Conservation (phyloP, 352 stramenopile species). For the Phytophthora pistaciae region DNA sequence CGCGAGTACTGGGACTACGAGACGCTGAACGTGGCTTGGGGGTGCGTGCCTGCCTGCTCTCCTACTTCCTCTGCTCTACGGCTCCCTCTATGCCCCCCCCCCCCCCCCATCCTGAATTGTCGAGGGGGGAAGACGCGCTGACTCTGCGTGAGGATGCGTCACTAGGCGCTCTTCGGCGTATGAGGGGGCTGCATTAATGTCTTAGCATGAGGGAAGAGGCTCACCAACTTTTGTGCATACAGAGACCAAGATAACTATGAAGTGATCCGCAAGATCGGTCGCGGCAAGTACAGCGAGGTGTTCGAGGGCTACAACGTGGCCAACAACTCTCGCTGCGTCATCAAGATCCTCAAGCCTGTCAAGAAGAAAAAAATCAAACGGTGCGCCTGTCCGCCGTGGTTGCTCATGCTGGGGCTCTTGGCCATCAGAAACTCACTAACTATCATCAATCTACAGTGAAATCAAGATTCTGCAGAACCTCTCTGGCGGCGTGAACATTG, state of each 20-base stretch:
- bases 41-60: slow-evolving; percentile 49
- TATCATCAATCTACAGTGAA: slow-evolving; percentile 60
- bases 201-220: slow-evolving; percentile 10
- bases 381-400: slow-evolving; percentile 27
- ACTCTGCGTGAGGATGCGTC: not conserved
- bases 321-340: slow-evolving; percentile 98
- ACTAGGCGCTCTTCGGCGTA: not conserved
- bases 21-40: slow-evolving; percentile 97
- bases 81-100: not conserved
- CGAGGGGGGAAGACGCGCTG: slow-evolving; percentile 3
- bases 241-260: slow-evolving; percentile 99
- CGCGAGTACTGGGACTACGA: slow-evolving; percentile 99
- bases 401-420: not conserved
- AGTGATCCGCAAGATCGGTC: slow-evolving; percentile 99
- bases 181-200: not conserved
- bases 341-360: slow-evolving; percentile 99
- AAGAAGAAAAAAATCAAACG: slow-evolving; percentile 99
- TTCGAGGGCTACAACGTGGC: slow-evolving; percentile 98
- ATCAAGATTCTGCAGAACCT: slow-evolving; percentile 99
- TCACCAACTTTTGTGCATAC: slow-evolving; percentile 22
- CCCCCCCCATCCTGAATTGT: slow-evolving; percentile 43
- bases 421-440: slow-evolving; percentile 16
- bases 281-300: slow-evolving; percentile 99
- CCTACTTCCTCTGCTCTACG: not conserved
- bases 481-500: slow-evolving; percentile 98